Evolutionary conservation across 1,284 basidiomycete species (phyloP), one percentile per base, ranked within the genome.

Genomic region (Cryptococcus sp.): DNA sequence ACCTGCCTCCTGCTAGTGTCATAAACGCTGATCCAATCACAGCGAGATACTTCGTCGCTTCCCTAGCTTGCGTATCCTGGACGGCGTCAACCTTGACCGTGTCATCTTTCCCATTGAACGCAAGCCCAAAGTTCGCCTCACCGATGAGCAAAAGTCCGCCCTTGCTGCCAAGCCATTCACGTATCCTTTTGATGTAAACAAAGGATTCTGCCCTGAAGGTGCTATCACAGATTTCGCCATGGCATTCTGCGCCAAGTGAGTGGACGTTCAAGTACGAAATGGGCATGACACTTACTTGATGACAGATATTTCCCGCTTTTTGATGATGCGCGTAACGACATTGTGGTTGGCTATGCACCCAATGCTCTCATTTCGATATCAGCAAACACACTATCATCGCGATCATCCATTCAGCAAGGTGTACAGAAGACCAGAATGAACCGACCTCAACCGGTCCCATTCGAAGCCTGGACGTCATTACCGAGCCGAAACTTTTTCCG

Each of bases 281-380:
- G 45, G 16, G 15, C 19, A 50, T 62, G 5, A 47, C 31, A 56
- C 40, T n/a, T 20, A 3, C 47, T 48, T 42, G 17, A 27, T 35
- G 22, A 20, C 65, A 92, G 91, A 61, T 95, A 88, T 78, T 95
- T 96, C 79, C 84, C 87, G 3, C 77, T 87, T 1, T 95, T 90
- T 75, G 95, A 99, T 77, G 83, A 81, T 27, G 85, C 90, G 65
- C 86, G 95, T 25, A 77, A 82, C 0, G 80, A 83, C 3, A 83
- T 96, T 6, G 69, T 85, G 40, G 83, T 88, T 48, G 91, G 84
- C 7, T 99, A 98, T 75, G 86, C 90, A 61, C 85, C 89, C 0
- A 81, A 85, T 41, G 90, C 94, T 15, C 93, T 91, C 11, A 93
- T 97, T 72, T 95, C 93, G 0, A 88, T 88, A 75, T 88, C 88